Evolutionary conservation across 1,284 basidiomycete species (phyloP), one percentile per base, ranked within the genome.

Genomic region (Hypsizygus ulmarius): DNA sequence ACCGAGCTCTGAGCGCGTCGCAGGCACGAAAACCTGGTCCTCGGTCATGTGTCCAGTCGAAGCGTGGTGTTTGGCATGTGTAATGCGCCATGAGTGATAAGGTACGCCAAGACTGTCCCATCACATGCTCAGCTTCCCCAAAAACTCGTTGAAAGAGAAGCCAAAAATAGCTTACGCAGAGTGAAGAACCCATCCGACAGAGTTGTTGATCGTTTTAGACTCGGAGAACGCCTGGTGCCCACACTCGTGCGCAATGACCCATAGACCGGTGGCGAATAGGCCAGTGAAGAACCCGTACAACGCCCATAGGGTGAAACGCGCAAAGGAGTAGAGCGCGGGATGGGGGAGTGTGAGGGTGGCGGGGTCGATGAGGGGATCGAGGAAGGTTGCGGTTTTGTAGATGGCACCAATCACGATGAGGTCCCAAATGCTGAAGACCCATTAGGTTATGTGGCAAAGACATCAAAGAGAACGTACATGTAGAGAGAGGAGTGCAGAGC

Each of bases 171-270:
- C 82, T 54, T 64, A 90, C 89, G 80, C 82, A 36, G 94, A 97
- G 71, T 99, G 97, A 32, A 98, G 77, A 52, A 97, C 66, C 90
- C 93, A 97, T 27, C 96, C 96, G 55, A 96, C 91, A 29, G 82
- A 68, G 77, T 98, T 94, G 78, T 99, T 99, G 69, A 98, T 77
- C 25, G 76, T 67, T 75, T 97, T 99, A 57, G 88, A 95, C 55
- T 94, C 85, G n/a, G 93, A 97, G 77, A 93, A 99, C 0, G 91
- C 90, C 70, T 97, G 96, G 70, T 99, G 97, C 39, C 97, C 96
- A 62, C 90, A 92, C 66, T 94, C 87, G 59, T 92, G 90, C 35
- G 87, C 95, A 54, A 97, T 76, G 56, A 97, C 88, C 95, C 95
- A 97, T 44, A 97, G 71, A 59, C 96, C 97, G 27, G 95, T 99